Evolutionary conservation across 2,329 filamentous ascomycete genomes (phyloP), one percentile per base, ranked within the genome.

Genomic region (Ceratocystis colombiana): DNA sequence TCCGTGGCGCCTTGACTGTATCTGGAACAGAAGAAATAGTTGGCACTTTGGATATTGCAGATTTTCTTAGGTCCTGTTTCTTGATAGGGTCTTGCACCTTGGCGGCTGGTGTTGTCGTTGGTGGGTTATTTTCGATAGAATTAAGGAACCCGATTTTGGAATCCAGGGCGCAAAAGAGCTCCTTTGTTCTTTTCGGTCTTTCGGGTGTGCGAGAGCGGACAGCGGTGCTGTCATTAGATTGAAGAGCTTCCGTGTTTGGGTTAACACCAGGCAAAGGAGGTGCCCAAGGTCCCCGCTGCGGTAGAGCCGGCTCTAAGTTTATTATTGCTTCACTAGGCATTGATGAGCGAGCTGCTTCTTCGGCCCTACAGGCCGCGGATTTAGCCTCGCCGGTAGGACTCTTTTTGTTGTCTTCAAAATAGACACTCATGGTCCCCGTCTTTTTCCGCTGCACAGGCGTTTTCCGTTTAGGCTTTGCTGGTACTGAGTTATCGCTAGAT

Each of bases 1-100:
- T 68, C 7, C 67, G 64, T 1, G 67, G 67, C 7, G 67, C 67
- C 25, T 66, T 66, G 22, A 68, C 12, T 25, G 64, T 62, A 61
- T 33, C 30, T 4, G 8, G 30, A 55, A 37, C 30, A n/a, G 59
- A 37, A 22, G 10, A 41, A 41, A 15, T 15, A 41, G 33, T 22
- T 2, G 50, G 22, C 2, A 30, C 15, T 30, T 33, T 59, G 20
- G 57, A n/a, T 37, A 30, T 48, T 25, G 46, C 55, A 15, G 44
- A 61, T 10, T 65, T 61, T 12, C 46, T 46, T 7, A 28, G 25
- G 10, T 61, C 64, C 45, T 57, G 22, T 33, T 65, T 65, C 44
- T 65, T 65, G 3, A 8, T 30, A 59, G 55, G 33, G 15, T 37
- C 55, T 25, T 59, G 17, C 8, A 30, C 17, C 15, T 59, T 37